Evolutionary conservation across 225 moss, liverwort and hornwort genomes (phyloP).

Genomic region (Neckera pumila): DNA sequence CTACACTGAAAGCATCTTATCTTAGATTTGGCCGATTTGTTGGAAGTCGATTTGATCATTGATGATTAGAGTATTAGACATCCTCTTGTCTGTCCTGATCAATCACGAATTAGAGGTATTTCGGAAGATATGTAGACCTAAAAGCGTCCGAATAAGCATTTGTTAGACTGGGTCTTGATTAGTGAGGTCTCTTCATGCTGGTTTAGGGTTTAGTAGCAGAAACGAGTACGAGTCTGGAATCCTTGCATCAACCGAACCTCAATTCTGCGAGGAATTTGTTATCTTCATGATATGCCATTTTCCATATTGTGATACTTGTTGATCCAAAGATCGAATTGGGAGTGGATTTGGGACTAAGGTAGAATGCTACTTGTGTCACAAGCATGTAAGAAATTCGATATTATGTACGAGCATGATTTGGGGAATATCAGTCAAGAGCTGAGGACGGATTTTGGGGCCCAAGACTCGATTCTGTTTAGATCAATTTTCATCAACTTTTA

Average conservation of each 20-base stretch:
- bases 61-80: neutral
- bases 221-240: too few species aligned
- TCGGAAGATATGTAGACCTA: neutral
- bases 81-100: neutral
- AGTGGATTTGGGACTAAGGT: too few species aligned
- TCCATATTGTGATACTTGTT: neutral
- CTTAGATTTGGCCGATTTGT: neutral
- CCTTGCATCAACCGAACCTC: neutral
- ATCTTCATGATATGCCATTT: neutral
- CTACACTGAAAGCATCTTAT: neutral
- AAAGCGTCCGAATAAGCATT: neutral
- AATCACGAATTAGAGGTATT: neutral
- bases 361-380: neutral
- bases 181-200: neutral
- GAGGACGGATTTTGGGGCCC: too few species aligned
- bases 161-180: too few species aligned
- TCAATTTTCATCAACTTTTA: neutral
- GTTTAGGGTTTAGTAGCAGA: neutral
- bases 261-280: neutral
- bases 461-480: too few species aligned
- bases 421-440: neutral
- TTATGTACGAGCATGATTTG: neutral
- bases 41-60: neutral
- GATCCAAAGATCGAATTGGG: too few species aligned
- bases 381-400: neutral